Percentiles rank a stretch among this genome's conserved stretches.
These are phyloP conservation scores for Leccinum variicolor DNA, from an alignment of 768 basidiomycete genomes.

Conservation along the genomic window DNA sequence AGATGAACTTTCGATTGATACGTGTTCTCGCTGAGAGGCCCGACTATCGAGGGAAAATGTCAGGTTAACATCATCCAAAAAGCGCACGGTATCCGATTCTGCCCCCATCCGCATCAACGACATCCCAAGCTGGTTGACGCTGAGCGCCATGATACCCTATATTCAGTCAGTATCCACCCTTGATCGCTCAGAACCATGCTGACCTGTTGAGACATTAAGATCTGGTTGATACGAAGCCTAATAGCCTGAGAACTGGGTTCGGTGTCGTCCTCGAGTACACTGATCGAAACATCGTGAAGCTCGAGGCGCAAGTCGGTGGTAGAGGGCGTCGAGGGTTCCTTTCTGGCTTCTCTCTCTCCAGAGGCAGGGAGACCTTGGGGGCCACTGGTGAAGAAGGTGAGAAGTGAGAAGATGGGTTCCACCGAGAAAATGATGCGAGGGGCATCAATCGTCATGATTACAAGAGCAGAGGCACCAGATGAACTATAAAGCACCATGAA, in stretches of 20 bases:
- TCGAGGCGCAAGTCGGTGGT: slow-evolving; percentile 73
- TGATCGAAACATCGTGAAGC: slow-evolving; percentile 85
- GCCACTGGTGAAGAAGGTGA: slow-evolving; percentile 76
- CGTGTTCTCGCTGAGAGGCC: slow-evolving; percentile 64
- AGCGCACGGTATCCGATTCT: slow-evolving; percentile 77
- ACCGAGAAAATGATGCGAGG: slow-evolving; percentile 90
- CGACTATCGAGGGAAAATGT: slow-evolving; percentile 86
- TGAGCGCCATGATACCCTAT: slow-evolving; percentile 79
- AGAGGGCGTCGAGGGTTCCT: slow-evolving; percentile 10
- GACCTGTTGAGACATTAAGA: slow-evolving; percentile 91
- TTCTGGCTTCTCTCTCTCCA: slow-evolving; percentile 11
- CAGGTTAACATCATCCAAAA: slow-evolving; percentile 90
- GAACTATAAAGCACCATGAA: slow-evolving; percentile 90
- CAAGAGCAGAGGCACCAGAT: slow-evolving; percentile 65
- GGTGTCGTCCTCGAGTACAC: slow-evolving; percentile 81
- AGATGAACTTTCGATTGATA: slow-evolving; percentile 75
- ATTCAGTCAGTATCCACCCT: slow-evolving; percentile 5
- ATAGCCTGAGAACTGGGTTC: slow-evolving; percentile 83
- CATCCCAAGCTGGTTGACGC: slow-evolving; percentile 84
- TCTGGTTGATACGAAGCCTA: slow-evolving; percentile 74
- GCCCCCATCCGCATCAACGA: slow-evolving; percentile 87
- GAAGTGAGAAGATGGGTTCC: slow-evolving; percentile 85
- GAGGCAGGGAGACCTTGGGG: slow-evolving; percentile 30
- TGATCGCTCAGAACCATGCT: slow-evolving; percentile 12
- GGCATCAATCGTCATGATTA: slow-evolving; percentile 85